These are phyloP conservation scores for Pythium dissimile DNA, from an alignment of 352 stramenopile species.

Conservation along the genomic window DNA sequence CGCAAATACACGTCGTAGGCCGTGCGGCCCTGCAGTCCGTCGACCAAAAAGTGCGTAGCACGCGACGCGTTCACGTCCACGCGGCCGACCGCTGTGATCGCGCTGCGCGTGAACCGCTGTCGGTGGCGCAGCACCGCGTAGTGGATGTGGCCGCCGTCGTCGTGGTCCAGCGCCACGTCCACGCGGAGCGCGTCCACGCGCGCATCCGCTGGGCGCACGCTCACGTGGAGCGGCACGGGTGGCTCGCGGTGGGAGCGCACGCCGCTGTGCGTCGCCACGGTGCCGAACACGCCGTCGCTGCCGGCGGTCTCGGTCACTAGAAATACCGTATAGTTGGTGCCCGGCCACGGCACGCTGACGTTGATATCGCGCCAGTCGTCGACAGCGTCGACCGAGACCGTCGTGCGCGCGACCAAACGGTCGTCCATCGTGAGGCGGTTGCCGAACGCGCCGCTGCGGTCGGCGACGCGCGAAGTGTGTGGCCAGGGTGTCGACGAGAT, in stretches of 20 bases:
- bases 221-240: slow-evolving; percentile 33
- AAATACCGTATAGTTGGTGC: slow-evolving; percentile 65
- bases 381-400: slow-evolving; percentile 27
- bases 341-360: slow-evolving; percentile 44
- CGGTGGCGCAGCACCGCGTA: slow-evolving; percentile 49
- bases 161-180: slow-evolving; percentile 37
- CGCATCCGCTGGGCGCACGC: slow-evolving; percentile 47
- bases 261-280: slow-evolving; percentile 51
- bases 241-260: slow-evolving; percentile 51
- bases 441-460: slow-evolving; percentile 46
- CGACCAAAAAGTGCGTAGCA: slow-evolving; percentile 39
- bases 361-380: slow-evolving; percentile 50
- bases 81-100: slow-evolving; percentile 2
- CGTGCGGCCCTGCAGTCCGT: slow-evolving; percentile 49
- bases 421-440: slow-evolving; percentile 65
- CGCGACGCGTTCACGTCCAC: slow-evolving; percentile 20
- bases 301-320: slow-evolving; percentile 65
- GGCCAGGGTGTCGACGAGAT: slow-evolving; percentile 40
- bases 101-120: slow-evolving; percentile 18
- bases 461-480: slow-evolving; percentile 31
- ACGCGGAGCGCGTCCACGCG: slow-evolving; percentile 65
- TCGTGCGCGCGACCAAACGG: slow-evolving; percentile 40
- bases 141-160: slow-evolving; percentile 48
- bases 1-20: slow-evolving; percentile 73
- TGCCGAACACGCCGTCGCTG: slow-evolving; percentile 71